Conservation (phyloP, 257 asterid species). For the Sherardia arvensis region DNA sequence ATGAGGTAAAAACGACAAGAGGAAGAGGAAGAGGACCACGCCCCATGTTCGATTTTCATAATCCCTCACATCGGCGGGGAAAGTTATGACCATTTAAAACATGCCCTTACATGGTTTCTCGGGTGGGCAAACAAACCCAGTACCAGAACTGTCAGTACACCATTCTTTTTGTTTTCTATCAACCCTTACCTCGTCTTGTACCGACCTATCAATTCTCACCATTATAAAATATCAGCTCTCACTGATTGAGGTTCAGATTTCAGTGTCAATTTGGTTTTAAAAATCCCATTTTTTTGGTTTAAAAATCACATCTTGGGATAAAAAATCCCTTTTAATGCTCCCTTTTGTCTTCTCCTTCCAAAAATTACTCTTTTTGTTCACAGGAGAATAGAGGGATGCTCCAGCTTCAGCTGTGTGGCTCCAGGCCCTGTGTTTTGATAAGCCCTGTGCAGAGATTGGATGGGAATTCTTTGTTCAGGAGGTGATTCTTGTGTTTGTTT, state of each 20-base stretch:
- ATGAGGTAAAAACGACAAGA: not conserved
- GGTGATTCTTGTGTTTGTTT: constrained; percentile 28
- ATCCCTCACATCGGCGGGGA: not conserved
- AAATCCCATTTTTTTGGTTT: not conserved
- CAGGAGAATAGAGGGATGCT: constrained; percentile 14
- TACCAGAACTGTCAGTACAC: not conserved
- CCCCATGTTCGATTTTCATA: not conserved
- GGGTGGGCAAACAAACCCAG: too few relatives aligned
- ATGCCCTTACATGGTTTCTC: not conserved
- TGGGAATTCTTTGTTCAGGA: constrained; percentile 27
- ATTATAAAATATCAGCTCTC: not conserved
- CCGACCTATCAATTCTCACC: not conserved
- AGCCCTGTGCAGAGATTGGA: constrained; percentile 26
- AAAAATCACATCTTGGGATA: not conserved
- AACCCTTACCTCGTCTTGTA: not conserved
- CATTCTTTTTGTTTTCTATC: not conserved
- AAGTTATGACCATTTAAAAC: not conserved
- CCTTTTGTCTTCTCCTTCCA: not conserved
- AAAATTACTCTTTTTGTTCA: not conserved
- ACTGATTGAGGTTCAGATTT: not conserved
- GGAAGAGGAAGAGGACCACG: not conserved
- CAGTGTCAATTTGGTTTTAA: not conserved
- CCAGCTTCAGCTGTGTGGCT: constrained; percentile 49
- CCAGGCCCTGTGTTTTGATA: constrained; percentile 39
- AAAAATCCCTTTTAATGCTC: not conserved